Percentiles rank a stretch among this genome's conserved stretches.
These are phyloP conservation scores for Juglanconis sp. DNA, from an alignment of 2,329 filamentous ascomycete genomes.

Conservation along the genomic window DNA sequence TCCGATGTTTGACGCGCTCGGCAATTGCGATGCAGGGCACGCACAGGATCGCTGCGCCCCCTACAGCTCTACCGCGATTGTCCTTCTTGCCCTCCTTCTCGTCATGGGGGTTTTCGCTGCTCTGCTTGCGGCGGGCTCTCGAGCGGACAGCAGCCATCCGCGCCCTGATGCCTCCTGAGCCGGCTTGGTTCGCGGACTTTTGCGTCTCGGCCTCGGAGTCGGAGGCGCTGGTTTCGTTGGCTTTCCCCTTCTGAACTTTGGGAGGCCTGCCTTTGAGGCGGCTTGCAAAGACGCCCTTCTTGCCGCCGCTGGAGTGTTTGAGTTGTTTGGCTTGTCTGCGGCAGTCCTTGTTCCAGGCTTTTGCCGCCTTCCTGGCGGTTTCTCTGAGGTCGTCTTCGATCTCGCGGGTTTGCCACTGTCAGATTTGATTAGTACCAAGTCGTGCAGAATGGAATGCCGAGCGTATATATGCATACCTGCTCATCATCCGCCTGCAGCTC, in stretches of 20 bases:
- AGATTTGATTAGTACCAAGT: neutral
- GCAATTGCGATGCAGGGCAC: slow-evolving; percentile 3
- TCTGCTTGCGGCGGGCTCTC: neutral
- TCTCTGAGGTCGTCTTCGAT: slow-evolving; percentile 3
- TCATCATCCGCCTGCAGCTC: slow-evolving; percentile 9
- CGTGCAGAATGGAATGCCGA: neutral
- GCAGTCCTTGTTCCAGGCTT: slow-evolving; percentile 11
- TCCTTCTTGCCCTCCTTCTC: neutral
- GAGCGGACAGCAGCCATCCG: neutral
- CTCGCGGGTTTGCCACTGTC: slow-evolving; percentile 8
- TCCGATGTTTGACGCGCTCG: slow-evolving; percentile 4
- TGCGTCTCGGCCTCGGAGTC: neutral
- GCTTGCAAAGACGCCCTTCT: neutral
- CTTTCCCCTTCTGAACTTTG: neutral
- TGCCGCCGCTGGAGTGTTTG: neutral
- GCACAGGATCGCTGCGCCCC: neutral
- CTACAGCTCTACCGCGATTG: neutral
- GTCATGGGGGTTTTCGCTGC: no score
- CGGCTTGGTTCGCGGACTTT: neutral
- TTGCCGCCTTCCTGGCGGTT: slow-evolving; percentile 4
- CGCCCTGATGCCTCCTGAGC: neutral
- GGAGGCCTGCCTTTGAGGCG: neutral
- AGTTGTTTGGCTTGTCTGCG: slow-evolving; percentile 2
- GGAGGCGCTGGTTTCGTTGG: neutral
- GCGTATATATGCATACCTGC: neutral